phyloP scores from a whole-genome alignment of 345 rosid species.

The Excoecaria cochinchinensis region DNA sequence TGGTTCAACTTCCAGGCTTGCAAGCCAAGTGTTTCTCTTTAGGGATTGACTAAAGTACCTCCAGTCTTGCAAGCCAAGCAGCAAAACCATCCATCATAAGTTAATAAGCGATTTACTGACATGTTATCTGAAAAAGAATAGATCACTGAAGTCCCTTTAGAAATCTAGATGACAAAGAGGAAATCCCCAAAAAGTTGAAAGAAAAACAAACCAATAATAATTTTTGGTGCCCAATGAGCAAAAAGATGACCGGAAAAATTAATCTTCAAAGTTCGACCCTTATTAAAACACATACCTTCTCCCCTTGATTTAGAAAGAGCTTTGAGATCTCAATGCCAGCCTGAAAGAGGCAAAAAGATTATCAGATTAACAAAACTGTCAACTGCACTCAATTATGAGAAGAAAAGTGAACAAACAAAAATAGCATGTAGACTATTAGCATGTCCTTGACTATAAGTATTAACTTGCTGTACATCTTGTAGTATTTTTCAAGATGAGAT shows the following conservation, averaged over 20 bases:
- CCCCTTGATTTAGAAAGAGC: slow-evolving; percentile 83
- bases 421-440: background rate
- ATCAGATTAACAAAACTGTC: slow-evolving; percentile 4
- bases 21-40: background rate
- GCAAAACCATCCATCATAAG: background rate
- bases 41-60: background rate
- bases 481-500: background rate
- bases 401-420: background rate
- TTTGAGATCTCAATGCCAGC: slow-evolving; percentile 96
- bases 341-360: slow-evolving; percentile 45
- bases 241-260: slow-evolving; percentile 2
- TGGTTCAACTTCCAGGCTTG: background rate
- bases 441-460: background rate
- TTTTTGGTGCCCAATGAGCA: background rate
- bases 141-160: background rate
- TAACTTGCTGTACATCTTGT: background rate
- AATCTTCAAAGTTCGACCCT: slow-evolving; percentile 13
- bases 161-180: background rate
- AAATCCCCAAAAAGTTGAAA: background rate
- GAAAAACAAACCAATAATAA: background rate
- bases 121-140: background rate
- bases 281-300: slow-evolving; percentile 51
- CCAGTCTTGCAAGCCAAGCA: background rate
- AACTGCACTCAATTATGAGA: background rate
- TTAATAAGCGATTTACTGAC: background rate